Evolutionary conservation across 208 protist species (phyloP).

Genomic region (Trichomonas tenax): DNA sequence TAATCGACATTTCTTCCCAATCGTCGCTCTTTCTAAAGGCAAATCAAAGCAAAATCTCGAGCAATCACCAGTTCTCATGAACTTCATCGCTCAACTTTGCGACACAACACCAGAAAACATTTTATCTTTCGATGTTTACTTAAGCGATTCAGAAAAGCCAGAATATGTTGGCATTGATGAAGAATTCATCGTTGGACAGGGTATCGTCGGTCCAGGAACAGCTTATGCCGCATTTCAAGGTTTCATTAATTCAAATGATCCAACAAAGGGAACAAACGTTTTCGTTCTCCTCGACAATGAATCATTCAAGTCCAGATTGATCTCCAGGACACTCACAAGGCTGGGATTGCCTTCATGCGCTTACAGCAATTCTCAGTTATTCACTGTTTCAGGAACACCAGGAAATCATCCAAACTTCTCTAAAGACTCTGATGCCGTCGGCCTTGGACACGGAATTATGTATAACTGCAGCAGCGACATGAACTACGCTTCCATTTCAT

Average conservation of each 20-base stretch:
- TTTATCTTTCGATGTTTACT: not conserved
- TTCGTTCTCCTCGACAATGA: not conserved
- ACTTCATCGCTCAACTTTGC: not conserved
- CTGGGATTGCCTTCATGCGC: not conserved
- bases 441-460: not conserved
- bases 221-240: not conserved
- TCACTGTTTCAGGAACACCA: not conserved
- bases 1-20: not conserved
- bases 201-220: not conserved
- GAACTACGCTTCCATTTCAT: not conserved
- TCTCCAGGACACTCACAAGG: not conserved
- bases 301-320: not conserved
- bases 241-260: not conserved
- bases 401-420: not conserved
- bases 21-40: not conserved
- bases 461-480: not conserved
- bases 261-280: not conserved
- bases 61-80: not conserved
- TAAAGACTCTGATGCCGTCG: not conserved
- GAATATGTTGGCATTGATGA: not conserved
- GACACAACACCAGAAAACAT: not conserved
- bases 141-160: not conserved
- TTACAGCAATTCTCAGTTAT: not conserved
- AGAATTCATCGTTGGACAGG: not conserved
- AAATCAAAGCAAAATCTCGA: not conserved